Percentiles rank a stretch among this genome's conserved stretches.
Conservation (phyloP, 495 filamentous ascomycete genomes). For the Penicillium macrosclerotiorum region DNA sequence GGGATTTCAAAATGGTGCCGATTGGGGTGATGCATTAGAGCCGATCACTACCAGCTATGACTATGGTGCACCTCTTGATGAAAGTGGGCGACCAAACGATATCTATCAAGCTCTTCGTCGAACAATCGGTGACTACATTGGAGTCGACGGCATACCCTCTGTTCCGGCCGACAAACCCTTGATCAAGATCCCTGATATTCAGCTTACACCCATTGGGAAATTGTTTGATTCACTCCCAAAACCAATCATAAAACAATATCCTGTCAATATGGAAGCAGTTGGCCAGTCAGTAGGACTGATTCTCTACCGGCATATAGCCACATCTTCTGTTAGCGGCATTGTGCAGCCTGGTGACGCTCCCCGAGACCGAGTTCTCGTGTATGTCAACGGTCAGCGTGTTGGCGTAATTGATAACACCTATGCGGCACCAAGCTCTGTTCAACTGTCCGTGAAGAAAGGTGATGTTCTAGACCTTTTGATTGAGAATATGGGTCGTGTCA, state of each 20-base stretch:
- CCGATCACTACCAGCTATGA: conserved; percentile 46
- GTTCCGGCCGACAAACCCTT: conserved; percentile 30
- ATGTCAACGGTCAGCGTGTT: conserved; percentile 34
- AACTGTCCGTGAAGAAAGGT: conserved; percentile 27
- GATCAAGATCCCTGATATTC: conserved; percentile 25
- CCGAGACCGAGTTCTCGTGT: conserved; percentile 43
- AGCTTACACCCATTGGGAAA: conserved; percentile 17
- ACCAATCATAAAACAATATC: conserved; percentile 2
- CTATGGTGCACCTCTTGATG: conserved; percentile 47
- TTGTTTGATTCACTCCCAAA: conserved; percentile 33
- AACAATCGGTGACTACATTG: conserved; percentile 34
- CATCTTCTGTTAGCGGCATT: conserved; percentile 18
- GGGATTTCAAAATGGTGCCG: conserved; percentile 43
- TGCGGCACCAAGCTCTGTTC: conserved; percentile 28
- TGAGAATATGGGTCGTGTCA: conserved; percentile 47
- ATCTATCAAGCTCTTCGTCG: conserved; percentile 37
- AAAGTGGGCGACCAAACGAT: conserved; percentile 44
- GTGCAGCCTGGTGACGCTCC: conserved; percentile 38
- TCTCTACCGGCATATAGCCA: conserved; percentile 38
- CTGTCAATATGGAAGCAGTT: conserved; percentile 44
- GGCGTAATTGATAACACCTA: conserved; percentile 48
- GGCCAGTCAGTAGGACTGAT: conserved; percentile 40
- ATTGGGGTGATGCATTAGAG: conserved; percentile 36
- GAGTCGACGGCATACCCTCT: conserved; percentile 24
- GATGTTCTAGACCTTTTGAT: conserved; percentile 41